These are phyloP conservation scores for Ascochyta fabae DNA, from an alignment of 2,329 filamentous ascomycete species.

Conservation along the genomic window DNA sequence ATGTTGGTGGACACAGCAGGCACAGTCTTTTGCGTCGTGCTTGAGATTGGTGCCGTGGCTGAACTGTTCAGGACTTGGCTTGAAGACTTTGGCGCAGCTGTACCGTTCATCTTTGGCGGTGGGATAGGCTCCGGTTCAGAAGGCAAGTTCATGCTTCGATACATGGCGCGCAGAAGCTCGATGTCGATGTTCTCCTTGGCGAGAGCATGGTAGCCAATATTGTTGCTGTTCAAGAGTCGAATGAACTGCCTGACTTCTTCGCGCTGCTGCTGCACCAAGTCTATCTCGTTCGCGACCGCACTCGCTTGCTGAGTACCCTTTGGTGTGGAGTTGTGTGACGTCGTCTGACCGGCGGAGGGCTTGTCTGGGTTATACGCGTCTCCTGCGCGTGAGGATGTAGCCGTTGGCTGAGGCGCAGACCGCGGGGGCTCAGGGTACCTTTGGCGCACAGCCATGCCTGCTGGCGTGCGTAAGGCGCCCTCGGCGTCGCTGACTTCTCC, in stretches of 20 bases:
- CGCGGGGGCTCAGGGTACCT: conserved; percentile 27
- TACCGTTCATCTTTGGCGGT: conserved; percentile 25
- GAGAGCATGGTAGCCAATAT: conserved; percentile 76
- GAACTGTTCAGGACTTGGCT: not conserved
- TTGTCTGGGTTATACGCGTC: conserved; percentile 27
- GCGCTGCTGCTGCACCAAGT: conserved; percentile 31
- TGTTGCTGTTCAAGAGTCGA: conserved; percentile 57
- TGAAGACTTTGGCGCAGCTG: conserved; percentile 2
- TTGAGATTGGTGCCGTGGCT: conserved; percentile 13
- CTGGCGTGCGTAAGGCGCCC: conserved; percentile 18
- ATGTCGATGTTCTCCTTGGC: conserved; percentile 41
- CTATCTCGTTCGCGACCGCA: conserved; percentile 7
- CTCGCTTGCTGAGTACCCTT: conserved; percentile 10
- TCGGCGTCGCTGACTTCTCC: conserved; percentile 74
- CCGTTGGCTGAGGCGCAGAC: conserved; percentile 27
- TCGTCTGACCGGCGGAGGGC: conserved; percentile 25
- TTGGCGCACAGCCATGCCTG: conserved; percentile 13
- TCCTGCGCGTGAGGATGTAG: conserved; percentile 1
- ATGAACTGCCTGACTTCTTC: conserved; percentile 48
- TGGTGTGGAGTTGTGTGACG: conserved; percentile 1
- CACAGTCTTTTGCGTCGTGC: conserved; percentile 18
- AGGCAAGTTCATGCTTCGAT: conserved; percentile 37
- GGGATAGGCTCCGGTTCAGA: conserved; percentile 35
- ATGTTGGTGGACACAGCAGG: conserved; percentile 33
- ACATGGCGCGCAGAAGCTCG: conserved; percentile 36